These are phyloP conservation scores for Adansonia gregorii DNA, from an alignment of 441 rosid genomes.

Conservation along the genomic window DNA sequence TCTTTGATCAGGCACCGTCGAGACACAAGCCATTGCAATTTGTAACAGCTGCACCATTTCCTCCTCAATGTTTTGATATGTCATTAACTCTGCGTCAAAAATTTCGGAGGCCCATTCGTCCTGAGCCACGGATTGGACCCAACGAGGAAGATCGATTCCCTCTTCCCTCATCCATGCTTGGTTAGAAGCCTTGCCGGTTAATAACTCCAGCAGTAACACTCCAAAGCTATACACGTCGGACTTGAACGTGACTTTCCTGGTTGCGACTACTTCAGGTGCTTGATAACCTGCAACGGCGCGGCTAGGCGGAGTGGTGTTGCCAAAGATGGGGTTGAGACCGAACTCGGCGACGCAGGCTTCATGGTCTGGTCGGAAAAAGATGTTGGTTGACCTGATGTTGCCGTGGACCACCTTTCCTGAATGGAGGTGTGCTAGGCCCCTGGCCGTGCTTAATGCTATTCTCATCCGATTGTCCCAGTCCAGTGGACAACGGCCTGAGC, in stretches of 20 bases:
- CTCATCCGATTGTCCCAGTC: slow-evolving; percentile 90
- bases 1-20: slow-evolving; percentile 81
- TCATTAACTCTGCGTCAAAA: slow-evolving; percentile 86
- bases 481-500: slow-evolving; percentile 88
- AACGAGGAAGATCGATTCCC: slow-evolving; percentile 88
- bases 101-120: slow-evolving; percentile 99
- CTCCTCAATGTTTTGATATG: slow-evolving; percentile 85
- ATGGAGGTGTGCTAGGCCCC: slow-evolving; percentile 80
- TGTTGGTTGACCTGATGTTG: slow-evolving; percentile 87
- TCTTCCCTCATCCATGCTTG: slow-evolving; percentile 90
- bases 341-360: slow-evolving; percentile 70
- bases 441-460: slow-evolving; percentile 72
- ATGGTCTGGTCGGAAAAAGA: slow-evolving; percentile 68
- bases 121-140: slow-evolving; percentile 92
- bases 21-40: slow-evolving; percentile 86
- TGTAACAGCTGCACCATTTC: slow-evolving; percentile 98
- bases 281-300: slow-evolving; percentile 77
- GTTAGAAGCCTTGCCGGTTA: slow-evolving; percentile 89
- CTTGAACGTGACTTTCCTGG: slow-evolving; percentile 71
- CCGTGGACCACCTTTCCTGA: slow-evolving; percentile 75
- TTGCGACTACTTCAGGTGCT: slow-evolving; percentile 83
- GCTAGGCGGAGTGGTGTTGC: slow-evolving; percentile 57
- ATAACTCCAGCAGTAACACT: slow-evolving; percentile 72
- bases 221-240: slow-evolving; percentile 98
- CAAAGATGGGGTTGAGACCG: slow-evolving; percentile 74